These are phyloP conservation scores for Colletotrichum sp. DNA, from an alignment of 2,329 filamentous ascomycete species.

Conservation along the genomic window DNA sequence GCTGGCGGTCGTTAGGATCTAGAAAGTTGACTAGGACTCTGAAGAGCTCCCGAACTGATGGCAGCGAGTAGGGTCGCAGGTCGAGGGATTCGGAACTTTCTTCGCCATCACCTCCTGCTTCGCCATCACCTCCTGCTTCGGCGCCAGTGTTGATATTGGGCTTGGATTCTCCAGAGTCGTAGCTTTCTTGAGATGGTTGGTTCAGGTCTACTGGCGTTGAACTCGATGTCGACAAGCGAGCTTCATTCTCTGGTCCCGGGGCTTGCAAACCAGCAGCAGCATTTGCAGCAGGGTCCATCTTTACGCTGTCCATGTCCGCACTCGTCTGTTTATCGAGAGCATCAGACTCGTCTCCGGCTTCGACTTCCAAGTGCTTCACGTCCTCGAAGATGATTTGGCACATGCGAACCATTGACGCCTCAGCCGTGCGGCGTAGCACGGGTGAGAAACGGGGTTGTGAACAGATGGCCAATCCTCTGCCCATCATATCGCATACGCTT, in stretches of 20 bases:
- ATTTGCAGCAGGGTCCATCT: slow-evolving; percentile 65
- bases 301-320: slow-evolving; percentile 75
- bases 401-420: slow-evolving; percentile 98
- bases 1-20: slow-evolving; percentile 89
- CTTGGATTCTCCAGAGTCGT: slow-evolving; percentile 6
- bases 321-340: slow-evolving; percentile 70
- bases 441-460: slow-evolving; percentile 92
- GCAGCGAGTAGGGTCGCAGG: slow-evolving; percentile 88
- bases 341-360: slow-evolving; percentile 70
- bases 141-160: background rate
- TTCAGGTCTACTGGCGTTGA: background rate
- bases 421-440: slow-evolving; percentile 85
- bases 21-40: slow-evolving; percentile 91
- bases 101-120: slow-evolving; percentile 29
- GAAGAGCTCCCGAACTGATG: slow-evolving; percentile 93
- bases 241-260: background rate
- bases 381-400: slow-evolving; percentile 98
- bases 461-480: slow-evolving; percentile 94
- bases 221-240: slow-evolving; percentile 12
- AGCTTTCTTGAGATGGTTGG: background rate
- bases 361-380: slow-evolving; percentile 83
- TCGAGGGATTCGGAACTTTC: slow-evolving; percentile 54
- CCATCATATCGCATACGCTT: slow-evolving; percentile 99
- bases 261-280: background rate
- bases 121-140: slow-evolving; percentile 19